Evolutionary conservation across 257 asterid genomes (phyloP).

Genomic region (Penstemon newberryi): DNA sequence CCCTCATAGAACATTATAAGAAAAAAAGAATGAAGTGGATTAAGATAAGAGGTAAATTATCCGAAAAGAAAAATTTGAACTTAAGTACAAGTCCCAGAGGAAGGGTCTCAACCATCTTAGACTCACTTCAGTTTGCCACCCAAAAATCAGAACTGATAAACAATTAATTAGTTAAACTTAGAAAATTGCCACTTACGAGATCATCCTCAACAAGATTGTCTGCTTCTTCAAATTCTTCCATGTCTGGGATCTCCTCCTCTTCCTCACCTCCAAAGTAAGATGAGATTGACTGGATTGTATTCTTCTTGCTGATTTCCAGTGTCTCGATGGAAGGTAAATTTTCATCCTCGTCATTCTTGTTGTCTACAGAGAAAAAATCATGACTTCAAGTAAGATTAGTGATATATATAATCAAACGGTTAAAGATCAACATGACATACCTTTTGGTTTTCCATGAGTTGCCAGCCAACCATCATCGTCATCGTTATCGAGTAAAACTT

Average conservation of each 20-base stretch:
- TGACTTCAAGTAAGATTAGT: constrained; percentile 5
- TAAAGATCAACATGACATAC: constrained; percentile 25
- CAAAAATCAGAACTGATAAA: too few relatives aligned
- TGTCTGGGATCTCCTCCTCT: constrained; percentile 93
- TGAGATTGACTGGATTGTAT: constrained; percentile 65
- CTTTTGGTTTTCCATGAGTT: constrained; percentile 93
- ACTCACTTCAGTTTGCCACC: too few relatives aligned
- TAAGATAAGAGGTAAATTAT: too few relatives aligned
- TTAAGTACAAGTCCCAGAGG: too few relatives aligned
- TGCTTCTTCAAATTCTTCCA: constrained; percentile 78
- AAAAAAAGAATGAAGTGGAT: too few relatives aligned
- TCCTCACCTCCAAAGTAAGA: constrained; percentile 89
- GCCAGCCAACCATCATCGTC: constrained; percentile 98
- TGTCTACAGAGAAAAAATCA: constrained; percentile 49
- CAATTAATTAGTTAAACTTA: too few relatives aligned
- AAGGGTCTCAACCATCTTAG: too few relatives aligned
- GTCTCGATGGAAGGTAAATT: constrained; percentile 87
- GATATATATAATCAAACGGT: not conserved
- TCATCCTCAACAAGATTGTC: constrained; percentile 84
- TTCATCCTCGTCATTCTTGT: constrained; percentile 54
- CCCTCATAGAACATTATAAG: too few relatives aligned
- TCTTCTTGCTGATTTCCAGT: constrained; percentile 71
- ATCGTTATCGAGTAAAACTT: constrained; percentile 81
- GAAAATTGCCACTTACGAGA: constrained; percentile 51
- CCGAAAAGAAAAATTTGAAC: too few relatives aligned